Evolutionary conservation across 2,329 filamentous ascomycete genomes (phyloP), one percentile per base, ranked within the genome.

Genomic region (Gyromitra esculenta): DNA sequence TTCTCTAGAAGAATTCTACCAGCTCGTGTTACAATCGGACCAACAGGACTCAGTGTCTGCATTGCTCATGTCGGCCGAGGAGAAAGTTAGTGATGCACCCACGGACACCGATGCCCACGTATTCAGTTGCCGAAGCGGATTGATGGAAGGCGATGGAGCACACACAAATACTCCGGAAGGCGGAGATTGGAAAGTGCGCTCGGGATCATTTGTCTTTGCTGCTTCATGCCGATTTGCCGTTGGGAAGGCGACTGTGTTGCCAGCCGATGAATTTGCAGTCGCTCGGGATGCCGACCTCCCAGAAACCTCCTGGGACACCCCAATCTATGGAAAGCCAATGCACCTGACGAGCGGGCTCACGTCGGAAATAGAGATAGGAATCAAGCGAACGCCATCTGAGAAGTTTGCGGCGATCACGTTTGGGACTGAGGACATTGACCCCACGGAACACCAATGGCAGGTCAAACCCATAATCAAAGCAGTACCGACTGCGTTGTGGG

Each of bases 281-380:
- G 48, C 48, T 52, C 48, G 48, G 48, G 54, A 48, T 43, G 6
- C 54, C 43, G 45, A 39, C 35, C 5, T 13, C 15, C 15, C 45
- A 1, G 13, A 18, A 13, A 13, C 56, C 13, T 21, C 54, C 31
- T 59, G 52, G 25, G 9, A 68, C 6, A 67, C 56, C 4, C 35
- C 65, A 25, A 75, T 79, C 21, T 78, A 72, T 48, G 77, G 68
- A 15, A 79, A 79, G 43, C 78, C 78, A 6, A 79, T 79, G 78
- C 56, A 75, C 31, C 54, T 78, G 9, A 31, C 11, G 3, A 56
- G 18, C 11, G 39, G 54, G 21, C 39, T 73, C 25, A 57, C 57
- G 2, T 79, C 78, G 18, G 31, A 64, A 5, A 25, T 79, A 4
- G 18, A 57, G 2, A 68, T 79, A 18, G 66, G n/a, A 15, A 76